phyloP scores from a whole-genome alignment of 2,329 filamentous ascomycete genomes.

The Pleochaeta shiraiana region DNA sequence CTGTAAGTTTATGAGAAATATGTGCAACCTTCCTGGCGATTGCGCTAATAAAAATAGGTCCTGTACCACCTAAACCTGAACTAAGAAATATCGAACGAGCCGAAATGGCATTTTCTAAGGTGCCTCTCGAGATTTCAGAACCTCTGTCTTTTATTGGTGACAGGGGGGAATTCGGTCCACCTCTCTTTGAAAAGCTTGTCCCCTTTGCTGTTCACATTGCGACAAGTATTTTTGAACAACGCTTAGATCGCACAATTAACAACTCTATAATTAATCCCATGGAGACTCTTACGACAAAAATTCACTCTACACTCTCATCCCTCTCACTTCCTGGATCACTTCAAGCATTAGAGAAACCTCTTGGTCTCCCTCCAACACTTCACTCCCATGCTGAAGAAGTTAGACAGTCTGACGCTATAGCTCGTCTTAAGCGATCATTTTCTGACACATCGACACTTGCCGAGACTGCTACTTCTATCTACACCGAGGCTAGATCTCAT shows the following conservation, averaged over 20 bases:
- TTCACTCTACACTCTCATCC: slow-evolving; percentile 60
- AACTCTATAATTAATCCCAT: slow-evolving; percentile 69
- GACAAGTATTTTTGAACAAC: slow-evolving; percentile 84
- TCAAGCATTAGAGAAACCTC: slow-evolving; percentile 83
- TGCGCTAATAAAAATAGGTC: slow-evolving; percentile 28
- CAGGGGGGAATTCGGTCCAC: slow-evolving; percentile 56
- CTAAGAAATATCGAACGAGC: slow-evolving; percentile 69
- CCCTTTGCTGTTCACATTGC: slow-evolving; percentile 92
- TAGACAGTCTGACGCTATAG: slow-evolving; percentile 69
- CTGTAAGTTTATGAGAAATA: slow-evolving; percentile 24
- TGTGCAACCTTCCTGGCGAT: neutral
- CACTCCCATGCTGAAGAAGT: slow-evolving; percentile 88
- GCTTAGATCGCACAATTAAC: slow-evolving; percentile 75
- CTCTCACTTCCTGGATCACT: slow-evolving; percentile 80
- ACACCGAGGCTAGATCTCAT: slow-evolving; percentile 62
- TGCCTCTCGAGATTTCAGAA: slow-evolving; percentile 63
- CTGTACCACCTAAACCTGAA: slow-evolving; percentile 74
- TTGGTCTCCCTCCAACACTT: slow-evolving; percentile 68
- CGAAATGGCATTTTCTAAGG: slow-evolving; percentile 62
- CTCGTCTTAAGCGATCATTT: slow-evolving; percentile 55
- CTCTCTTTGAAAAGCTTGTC: slow-evolving; percentile 76
- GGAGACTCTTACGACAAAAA: slow-evolving; percentile 54
- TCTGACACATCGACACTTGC: slow-evolving; percentile 85
- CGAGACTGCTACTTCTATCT: slow-evolving; percentile 51
- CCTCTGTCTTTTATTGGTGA: slow-evolving; percentile 66